phyloP scores from a whole-genome alignment of 2,329 filamentous ascomycete genomes.

The Diplodia corticola region DNA sequence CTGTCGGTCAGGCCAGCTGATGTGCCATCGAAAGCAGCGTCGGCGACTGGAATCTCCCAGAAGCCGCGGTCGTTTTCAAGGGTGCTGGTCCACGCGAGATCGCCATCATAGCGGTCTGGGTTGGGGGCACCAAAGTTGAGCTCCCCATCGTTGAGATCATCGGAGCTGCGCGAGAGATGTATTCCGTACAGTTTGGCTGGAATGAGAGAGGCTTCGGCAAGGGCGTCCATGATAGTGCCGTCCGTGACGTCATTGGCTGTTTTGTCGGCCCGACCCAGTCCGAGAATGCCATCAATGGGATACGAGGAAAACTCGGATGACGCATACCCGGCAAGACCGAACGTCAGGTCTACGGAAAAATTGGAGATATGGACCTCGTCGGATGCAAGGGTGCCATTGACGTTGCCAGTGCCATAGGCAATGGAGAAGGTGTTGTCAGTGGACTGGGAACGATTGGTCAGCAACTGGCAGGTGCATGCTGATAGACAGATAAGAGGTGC shows the following conservation, averaged over 20 bases:
- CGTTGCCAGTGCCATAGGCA: constrained; percentile 74
- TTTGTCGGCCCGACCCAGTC: constrained; percentile 63
- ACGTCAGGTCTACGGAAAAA: constrained; percentile 63
- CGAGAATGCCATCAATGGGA: constrained; percentile 85
- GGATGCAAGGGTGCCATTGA: constrained; percentile 64
- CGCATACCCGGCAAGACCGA: constrained; percentile 71
- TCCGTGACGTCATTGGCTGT: constrained; percentile 46
- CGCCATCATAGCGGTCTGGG: constrained; percentile 64
- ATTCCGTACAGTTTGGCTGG: constrained; percentile 69
- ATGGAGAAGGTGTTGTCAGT: constrained; percentile 62
- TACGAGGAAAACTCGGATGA: constrained; percentile 74
- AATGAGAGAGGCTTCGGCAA: constrained; percentile 60
- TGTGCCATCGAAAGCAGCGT: constrained; percentile 62
- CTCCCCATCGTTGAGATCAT: constrained; percentile 69
- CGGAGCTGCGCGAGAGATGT: constrained; percentile 65
- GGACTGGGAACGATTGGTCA: constrained; percentile 34
- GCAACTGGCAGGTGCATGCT: neutral
- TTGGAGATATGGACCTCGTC: constrained; percentile 70
- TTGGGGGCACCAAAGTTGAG: constrained; percentile 75
- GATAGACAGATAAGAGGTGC: constrained; percentile 1
- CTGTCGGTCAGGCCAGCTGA: constrained; percentile 50
- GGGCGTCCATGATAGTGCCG: constrained; percentile 66
- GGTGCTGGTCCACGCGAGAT: constrained; percentile 65
- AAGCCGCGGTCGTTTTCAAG: constrained; percentile 53
- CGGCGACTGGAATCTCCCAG: constrained; percentile 73